Base-by-base conservation (phyloP, 176 grass and related monocot genomes). In the Oryza glaberrima region DNA sequence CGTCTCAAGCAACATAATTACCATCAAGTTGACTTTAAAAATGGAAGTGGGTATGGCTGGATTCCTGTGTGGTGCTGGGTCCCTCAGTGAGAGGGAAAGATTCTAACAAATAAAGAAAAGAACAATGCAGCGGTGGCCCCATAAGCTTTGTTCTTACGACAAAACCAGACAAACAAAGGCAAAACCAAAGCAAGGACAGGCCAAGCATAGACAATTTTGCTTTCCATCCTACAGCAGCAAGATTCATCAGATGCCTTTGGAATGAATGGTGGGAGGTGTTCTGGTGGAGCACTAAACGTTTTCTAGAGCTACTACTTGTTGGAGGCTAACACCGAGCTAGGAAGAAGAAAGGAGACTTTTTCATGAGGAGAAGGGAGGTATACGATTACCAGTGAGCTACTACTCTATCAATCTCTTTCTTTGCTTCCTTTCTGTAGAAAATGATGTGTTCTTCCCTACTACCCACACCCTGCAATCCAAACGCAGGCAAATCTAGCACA, bases 21-120 rank as follows among this genome's bases (percentile, higher is more conserved):
- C 36, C 79, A 67, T 19, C 54, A 60, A 86, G 81, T 95, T 95
- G 87, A 90, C 88, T 88, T 90, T 88, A 83, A 83, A 77, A 48
- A 77, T n/a, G 79, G 82, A 81, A 78, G 66, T 32, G 58, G 83
- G 69, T 20, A 81, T 78, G 77, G 79, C 84, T 75, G 86, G 90
- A 93, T 87, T 88, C 88, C 86, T 86, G 79, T 67, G 72, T 26
- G 86, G 76, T 68, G 78, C 72, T 86, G 90, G 88, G 56, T 0
- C 80, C 85, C 76, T 15, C 67, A 38, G 78, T 71, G 83, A 92
- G 88, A 86, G 90, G 80, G 93, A 94, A 95, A 95, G 88, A 91
- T 95, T 95, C 90, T 88, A 87, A 64, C 11, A 88, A 87, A 63
- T 87, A 80, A 83, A 83, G 5, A 83, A 89, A 78, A 68, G 3